Conservation (phyloP, 495 filamentous ascomycete species). For the Penicillium silybi region DNA sequence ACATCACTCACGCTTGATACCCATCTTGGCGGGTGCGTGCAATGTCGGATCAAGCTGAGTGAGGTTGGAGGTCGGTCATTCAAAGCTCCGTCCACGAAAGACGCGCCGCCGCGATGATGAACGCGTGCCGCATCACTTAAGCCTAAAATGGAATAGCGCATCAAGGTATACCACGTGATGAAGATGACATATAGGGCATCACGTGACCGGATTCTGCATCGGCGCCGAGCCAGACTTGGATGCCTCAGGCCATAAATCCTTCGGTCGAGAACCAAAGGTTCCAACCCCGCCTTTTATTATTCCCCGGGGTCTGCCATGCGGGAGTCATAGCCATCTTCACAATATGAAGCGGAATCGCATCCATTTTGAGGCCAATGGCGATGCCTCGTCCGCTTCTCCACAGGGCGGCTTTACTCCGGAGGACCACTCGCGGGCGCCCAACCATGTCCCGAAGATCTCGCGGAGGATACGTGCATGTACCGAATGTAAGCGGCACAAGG, state of each 20-base stretch:
- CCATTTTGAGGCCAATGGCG: conserved; percentile 42
- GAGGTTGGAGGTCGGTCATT: neutral
- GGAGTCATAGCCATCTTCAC: conserved; percentile 12
- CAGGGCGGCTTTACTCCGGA: conserved; percentile 30
- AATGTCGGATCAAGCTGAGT: neutral
- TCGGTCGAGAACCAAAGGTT: conserved; percentile 19
- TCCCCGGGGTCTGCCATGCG: conserved; percentile 21
- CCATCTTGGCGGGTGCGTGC: conserved; percentile 55
- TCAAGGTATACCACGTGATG: neutral
- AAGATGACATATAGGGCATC: no score
- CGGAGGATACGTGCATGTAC: conserved; percentile 54
- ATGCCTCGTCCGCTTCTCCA: conserved; percentile 37
- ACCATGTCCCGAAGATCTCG: conserved; percentile 51
- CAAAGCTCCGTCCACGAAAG: conserved; percentile 13
- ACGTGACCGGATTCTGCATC: conserved; percentile 18
- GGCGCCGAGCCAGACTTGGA: no score
- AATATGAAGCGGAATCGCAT: conserved; percentile 47
- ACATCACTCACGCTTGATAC: conserved; percentile 68
- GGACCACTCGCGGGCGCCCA: conserved; percentile 24
- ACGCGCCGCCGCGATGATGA: conserved; percentile 27
- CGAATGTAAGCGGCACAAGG: conserved; percentile 53
- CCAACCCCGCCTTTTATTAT: conserved; percentile 23
- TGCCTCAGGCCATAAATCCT: conserved; percentile 18
- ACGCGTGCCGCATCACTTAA: conserved; percentile 31
- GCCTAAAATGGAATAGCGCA: conserved; percentile 24